These are phyloP conservation scores for Ailanthus altissimus DNA, from an alignment of 345 rosid species.

Conservation along the genomic window DNA sequence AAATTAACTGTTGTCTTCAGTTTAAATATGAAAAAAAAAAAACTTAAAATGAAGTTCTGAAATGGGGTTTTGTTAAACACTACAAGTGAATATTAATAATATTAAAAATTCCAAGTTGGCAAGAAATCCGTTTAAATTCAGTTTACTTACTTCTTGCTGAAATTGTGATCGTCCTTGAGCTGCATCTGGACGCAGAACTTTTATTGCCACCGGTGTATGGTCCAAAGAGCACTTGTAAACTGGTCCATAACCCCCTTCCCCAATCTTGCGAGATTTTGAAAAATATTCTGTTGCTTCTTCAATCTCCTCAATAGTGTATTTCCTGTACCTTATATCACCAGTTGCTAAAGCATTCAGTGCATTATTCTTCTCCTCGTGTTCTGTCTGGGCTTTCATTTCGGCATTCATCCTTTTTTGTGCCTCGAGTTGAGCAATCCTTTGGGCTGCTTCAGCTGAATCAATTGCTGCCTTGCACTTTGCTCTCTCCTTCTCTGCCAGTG, in stretches of 20 bases:
- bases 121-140: neutral
- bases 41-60: neutral
- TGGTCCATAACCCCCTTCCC: conserved; percentile 98
- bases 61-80: neutral
- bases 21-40: no score
- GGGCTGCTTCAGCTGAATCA: conserved; percentile 64
- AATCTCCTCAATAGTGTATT: conserved; percentile 72
- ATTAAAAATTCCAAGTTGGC: neutral
- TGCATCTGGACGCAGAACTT: conserved; percentile 85
- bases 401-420: conserved; percentile 52
- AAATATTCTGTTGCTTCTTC: conserved; percentile 70
- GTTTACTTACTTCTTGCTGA: conserved; percentile 59
- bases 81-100: neutral
- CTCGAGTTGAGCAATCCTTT: conserved; percentile 58
- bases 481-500: conserved; percentile 60
- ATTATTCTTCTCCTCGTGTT: conserved; percentile 38
- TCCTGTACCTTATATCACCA: conserved; percentile 48
- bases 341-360: conserved; percentile 24
- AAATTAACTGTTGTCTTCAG: neutral
- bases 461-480: conserved; percentile 56
- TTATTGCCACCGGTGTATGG: conserved; percentile 77
- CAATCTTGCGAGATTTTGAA: conserved; percentile 55
- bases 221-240: conserved; percentile 64
- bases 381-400: conserved; percentile 41
- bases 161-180: conserved; percentile 85